A percentile compares a stretch with the other conserved stretches of the same genome.
Evolutionary conservation across 306 rosid genomes (phyloP).

Genomic region (Mimosa bimucronata): DNA sequence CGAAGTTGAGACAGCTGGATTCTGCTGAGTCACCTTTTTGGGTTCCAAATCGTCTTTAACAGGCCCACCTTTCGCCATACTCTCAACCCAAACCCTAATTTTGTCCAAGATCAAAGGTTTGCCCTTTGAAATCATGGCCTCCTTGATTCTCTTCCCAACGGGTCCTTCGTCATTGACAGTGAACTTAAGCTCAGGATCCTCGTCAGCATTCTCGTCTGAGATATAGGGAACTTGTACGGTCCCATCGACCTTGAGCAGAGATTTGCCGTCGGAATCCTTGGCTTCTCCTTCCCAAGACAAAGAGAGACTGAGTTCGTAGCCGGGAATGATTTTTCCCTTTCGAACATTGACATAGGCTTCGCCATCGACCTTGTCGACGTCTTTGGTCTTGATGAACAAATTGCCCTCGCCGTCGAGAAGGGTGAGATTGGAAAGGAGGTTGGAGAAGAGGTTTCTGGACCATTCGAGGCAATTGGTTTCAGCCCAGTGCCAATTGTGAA

Average conservation of each 20-base stretch:
- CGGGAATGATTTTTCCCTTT: slow-evolving; percentile 92
- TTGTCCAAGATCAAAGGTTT: slow-evolving; percentile 79
- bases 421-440: slow-evolving; percentile 64
- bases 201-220: slow-evolving; percentile 93
- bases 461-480: slow-evolving; percentile 93
- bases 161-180: slow-evolving; percentile 83
- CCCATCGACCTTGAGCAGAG: slow-evolving; percentile 77
- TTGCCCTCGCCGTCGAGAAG: slow-evolving; percentile 73
- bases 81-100: slow-evolving; percentile 71
- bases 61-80: slow-evolving; percentile 92
- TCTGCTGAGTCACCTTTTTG: slow-evolving; percentile 58
- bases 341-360: slow-evolving; percentile 94
- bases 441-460: slow-evolving; percentile 66
- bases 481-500: slow-evolving; percentile 99
- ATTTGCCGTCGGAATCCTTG: slow-evolving; percentile 55
- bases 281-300: slow-evolving; percentile 90
- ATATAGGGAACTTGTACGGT: slow-evolving; percentile 85
- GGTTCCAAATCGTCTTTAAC: slow-evolving; percentile 77
- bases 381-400: slow-evolving; percentile 59
- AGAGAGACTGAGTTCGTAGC: slow-evolving; percentile 75
- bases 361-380: slow-evolving; percentile 67
- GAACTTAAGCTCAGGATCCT: slow-evolving; percentile 85
- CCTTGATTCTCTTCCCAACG: slow-evolving; percentile 73
- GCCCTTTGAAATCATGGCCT: slow-evolving; percentile 75
- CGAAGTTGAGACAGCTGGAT: not conserved